Base-by-base conservation (phyloP, 2,329 filamentous ascomycete species). In the Claviceps digitariae region DNA sequence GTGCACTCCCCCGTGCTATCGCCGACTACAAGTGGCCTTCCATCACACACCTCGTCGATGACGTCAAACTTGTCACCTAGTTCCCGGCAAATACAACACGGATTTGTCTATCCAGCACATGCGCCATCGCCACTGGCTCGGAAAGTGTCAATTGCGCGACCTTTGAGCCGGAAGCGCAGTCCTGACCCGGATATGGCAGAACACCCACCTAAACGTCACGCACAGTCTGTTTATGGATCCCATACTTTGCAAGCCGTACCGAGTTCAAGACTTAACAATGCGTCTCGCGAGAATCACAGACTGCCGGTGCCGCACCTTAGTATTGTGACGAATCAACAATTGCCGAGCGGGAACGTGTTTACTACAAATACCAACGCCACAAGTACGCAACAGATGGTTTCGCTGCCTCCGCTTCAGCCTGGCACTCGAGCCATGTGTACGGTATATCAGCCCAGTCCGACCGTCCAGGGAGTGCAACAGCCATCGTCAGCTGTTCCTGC, bases 351-450 rank as follows among this genome's bases (percentile, higher is more conserved):
- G 41, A 64, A 69, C 9, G 67, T 70, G 43, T 77, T 72, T 57
- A 64, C 69, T 57, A 64, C 69, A 47, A 62, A 69, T 3, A 70
- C 74, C 44, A 69, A 69, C 43, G 67, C 74, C 15, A 41, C 54
- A 27, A 38, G 23, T 25, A 23, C 48, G 9, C 60, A 64, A 52
- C 57, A 57, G 41, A 54, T 66, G 53, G 70, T 82, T 23, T 82
- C 84, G 23, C 71, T 87, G 10, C 82, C 84, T 15, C 78, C 83
- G 2, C 67, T 87, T 17, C 77, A 77, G 15, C 71, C 77, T 13
- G 74, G 76, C n/a, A 69, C 77, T 38, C 81, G 86, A 49, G 80
- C 88, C 9, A 90, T 95, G 83, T 78, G 85, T 7, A 81, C 86
- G 20, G 84, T 90, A 1, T 95, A 87, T 65, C 76, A 82, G 34